Base-by-base conservation (phyloP, 2,329 filamentous ascomycete genomes). In the Dothidotthia symphoricarpi region DNA sequence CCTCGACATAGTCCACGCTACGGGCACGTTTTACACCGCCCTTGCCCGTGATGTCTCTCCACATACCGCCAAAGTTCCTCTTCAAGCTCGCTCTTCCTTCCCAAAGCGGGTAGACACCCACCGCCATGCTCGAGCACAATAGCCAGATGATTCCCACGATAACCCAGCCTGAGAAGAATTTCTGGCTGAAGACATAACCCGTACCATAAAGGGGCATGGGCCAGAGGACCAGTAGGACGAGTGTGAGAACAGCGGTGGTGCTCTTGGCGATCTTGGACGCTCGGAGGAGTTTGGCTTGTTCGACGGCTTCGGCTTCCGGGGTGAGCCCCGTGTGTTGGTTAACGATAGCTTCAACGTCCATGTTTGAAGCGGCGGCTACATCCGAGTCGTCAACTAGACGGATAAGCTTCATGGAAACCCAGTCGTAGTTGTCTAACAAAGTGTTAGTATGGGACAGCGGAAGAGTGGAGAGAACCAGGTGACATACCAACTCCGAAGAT, bases 171-270 rank as follows among this genome's bases (percentile, higher is more conserved):
- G 85, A 86, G 68, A 91, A 93, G 73, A 93, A 93, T 5, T 73
- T 73, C 69, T 85, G 83, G 62, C 76, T 82, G 69, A 93, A 94
- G 41, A 95, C 78, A 61, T 95, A 95, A 0, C 79, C 78, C 0
- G 77, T 76, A 13, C 88, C 89, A 58, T 93, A 95, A 76, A 95
- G 81, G 0, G 89, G 89, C 77, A 95, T 91, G 0, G 89, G 89
- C 88, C 89, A 95, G 12, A 95, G 76, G 1, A 95, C 74, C 0
- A 95, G 71, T 34, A 95, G 73, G 0, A 81, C 73, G 0, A 95
- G 46, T 0, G 86, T 86, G 70, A 88, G 72, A 42, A 75, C 63
- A 2, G 80, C 71, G 1, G 83, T 86, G 28, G 80, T 64, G 12
- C 65, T 68, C 31, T 78, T 73, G 1, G 80, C 77, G 49, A 80